Evolutionary conservation across 1,284 basidiomycete genomes (phyloP), one percentile per base, ranked within the genome.

Genomic region (Takashimella tepidaria): DNA sequence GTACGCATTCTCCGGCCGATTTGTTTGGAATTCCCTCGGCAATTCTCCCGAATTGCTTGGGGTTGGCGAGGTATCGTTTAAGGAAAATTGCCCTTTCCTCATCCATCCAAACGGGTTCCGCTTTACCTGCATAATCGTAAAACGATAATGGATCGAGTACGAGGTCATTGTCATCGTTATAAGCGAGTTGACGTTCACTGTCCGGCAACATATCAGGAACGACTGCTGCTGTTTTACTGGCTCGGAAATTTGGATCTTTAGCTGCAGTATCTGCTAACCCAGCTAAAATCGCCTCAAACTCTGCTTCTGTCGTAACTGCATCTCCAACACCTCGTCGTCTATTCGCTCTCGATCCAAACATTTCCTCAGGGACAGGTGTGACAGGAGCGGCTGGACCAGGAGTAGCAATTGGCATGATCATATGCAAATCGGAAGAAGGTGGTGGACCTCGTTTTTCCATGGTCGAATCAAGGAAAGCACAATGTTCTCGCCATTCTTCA

Each of bases 231-330:
- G 96, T 97, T 59, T 85, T 83, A 47, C 85, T 79, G 2, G 91
- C 90, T 20, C 97, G 84, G 61, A 88, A 83, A 61, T 84, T 89
- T 0, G 93, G 92, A 74, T 98, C 92, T 45, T 87, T 91, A 53
- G 90, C 84, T 60, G 95, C 93, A 59, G 93, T 90, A 62, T 87
- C 89, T 46, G 92, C 92, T 41, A 97, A 78, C 65, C 86, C 92
- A 11, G 90, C 91, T 52, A 98, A 86, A 68, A 98, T 93, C 76
- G 93, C 92, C 67, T 97, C 89, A 83, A 97, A 93, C 78, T 98
- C 95, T 53, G 96, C 82, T 73, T 98, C 95, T 19, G 92, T 92
- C 1, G 91, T 84, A 11, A 95, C 92, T 5, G 89, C 86, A 72
- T 98, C 93, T 21, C 91, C 90, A 58, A 54, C 58, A 21, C 59